Percentiles rank a stretch among this genome's conserved stretches.
Evolutionary conservation across 306 rosid genomes (phyloP).

Genomic region (Citrullus mucosospermus): DNA sequence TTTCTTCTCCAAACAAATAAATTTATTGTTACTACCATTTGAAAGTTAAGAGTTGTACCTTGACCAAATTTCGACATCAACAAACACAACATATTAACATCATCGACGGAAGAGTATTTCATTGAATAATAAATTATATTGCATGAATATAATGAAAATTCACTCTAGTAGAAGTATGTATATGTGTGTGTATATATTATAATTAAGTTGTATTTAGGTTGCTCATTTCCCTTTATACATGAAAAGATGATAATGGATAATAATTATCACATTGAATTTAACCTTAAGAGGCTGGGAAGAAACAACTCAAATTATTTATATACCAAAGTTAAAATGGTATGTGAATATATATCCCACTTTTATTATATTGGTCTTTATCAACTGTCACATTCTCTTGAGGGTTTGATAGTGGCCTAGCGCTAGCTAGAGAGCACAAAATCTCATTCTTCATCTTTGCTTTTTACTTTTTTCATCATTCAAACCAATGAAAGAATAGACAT

Average conservation of each 20-base stretch:
- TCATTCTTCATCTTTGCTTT: background rate
- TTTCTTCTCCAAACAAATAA: no score
- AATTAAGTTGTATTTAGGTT: no score
- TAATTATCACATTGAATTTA: background rate
- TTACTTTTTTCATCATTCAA: background rate
- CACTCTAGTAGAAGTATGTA: no score
- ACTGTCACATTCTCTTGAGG: background rate
- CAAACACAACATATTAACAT: no score
- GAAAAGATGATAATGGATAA: background rate
- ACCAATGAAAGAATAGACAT: background rate
- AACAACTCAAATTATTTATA: background rate
- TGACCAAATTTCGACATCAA: no score
- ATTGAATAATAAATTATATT: no score
- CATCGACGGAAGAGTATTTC: no score
- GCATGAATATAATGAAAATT: no score
- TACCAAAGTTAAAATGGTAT: background rate
- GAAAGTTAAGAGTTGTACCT: no score
- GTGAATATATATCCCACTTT: background rate
- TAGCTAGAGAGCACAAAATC: background rate
- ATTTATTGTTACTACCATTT: no score
- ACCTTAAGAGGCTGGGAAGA: background rate
- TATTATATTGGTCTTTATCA: background rate
- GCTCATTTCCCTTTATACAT: no score
- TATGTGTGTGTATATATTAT: no score
- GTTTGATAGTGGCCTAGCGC: background rate